Evolutionary conservation across 331 rosid genomes (phyloP), one percentile per base, ranked within the genome.

Genomic region (Arachis monticola): DNA sequence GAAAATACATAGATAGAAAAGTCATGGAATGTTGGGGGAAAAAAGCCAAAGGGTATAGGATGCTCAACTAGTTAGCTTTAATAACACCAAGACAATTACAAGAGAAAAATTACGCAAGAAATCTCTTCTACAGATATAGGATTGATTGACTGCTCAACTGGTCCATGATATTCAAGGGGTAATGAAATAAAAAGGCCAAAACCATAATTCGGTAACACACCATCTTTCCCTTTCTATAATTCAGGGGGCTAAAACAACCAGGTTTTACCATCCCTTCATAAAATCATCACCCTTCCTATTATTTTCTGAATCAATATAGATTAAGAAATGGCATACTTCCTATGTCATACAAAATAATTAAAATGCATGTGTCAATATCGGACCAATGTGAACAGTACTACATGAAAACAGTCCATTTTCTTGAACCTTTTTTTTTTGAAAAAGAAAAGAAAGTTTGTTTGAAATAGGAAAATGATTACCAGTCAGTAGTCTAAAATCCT

Each of bases 11-110:
- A 22, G 63, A 31, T 40, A 52, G 38, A 55, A 17, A 55, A 10
- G 38, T 64, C 11, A 52, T 38, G 51, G 38, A 53, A 38, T 8
- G 7, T 14, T 52, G 17, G 41, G 41, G 64, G 41, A 40, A 12
- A 53, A 63, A 55, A 38, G 42, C 10, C n/a, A 10, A 44, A 44
- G 9, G 7, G 48, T 40, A 6, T 35, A 8, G 50, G 50, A 69
- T 69, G 63, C 53, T 67, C 56, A 67, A 57, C 46, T 32, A 60
- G 42, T 64, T 31, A 64, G 32, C 69, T 64, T 64, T 64, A 27
- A 41, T 64, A 64, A 10, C 61, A 50, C 7, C 12, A 64, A 44
- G 44, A 62, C 40, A 35, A 35, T 35, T 35, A 62, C 44, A 62
- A 6, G 30, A 35, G 50, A 6, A 13, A 14, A 64, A 8, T 42